These are phyloP conservation scores for Tricholoma saponaceum DNA, from an alignment of 768 basidiomycete genomes.

Conservation along the genomic window DNA sequence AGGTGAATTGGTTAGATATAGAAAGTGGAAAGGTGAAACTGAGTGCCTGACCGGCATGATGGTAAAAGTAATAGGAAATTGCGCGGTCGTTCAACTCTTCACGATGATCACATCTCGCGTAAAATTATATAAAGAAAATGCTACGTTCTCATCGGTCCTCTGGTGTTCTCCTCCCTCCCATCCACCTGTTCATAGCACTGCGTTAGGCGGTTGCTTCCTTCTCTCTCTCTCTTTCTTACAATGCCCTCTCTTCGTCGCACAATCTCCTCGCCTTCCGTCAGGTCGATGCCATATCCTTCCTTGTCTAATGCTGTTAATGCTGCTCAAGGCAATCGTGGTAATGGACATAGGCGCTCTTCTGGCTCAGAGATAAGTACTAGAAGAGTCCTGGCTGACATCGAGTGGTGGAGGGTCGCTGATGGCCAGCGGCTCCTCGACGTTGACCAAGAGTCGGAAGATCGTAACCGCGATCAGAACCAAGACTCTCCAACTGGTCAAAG, in stretches of 20 bases:
- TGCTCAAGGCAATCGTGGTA: conserved; percentile 26
- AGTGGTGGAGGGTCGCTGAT: conserved; percentile 81
- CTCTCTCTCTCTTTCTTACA: conserved; percentile 18
- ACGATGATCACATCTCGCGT: conserved; percentile 25
- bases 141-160: conserved; percentile 28
- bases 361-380: conserved; percentile 62
- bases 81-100: conserved; percentile 14
- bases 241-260: conserved; percentile 83
- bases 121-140: conserved; percentile 42
- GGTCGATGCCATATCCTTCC: conserved; percentile 63
- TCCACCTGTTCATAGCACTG: conserved; percentile 31
- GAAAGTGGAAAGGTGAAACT: conserved; percentile 6
- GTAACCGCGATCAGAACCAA: conserved; percentile 29
- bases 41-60: conserved; percentile 12
- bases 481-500: conserved; percentile 21
- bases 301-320: conserved; percentile 29
- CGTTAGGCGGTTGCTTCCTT: conserved; percentile 45
- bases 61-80: conserved; percentile 3
- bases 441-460: conserved; percentile 40
- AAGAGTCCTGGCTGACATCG: conserved; percentile 80
- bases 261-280: conserved; percentile 63
- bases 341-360: conserved; percentile 58
- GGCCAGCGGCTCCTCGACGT: conserved; percentile 54
- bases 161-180: conserved; percentile 29
- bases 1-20: conserved; percentile 17